Percentiles rank a stretch among this genome's conserved stretches.
phyloP scores from a whole-genome alignment of 176 grass and related monocot genomes.

The Juncus effusus region DNA sequence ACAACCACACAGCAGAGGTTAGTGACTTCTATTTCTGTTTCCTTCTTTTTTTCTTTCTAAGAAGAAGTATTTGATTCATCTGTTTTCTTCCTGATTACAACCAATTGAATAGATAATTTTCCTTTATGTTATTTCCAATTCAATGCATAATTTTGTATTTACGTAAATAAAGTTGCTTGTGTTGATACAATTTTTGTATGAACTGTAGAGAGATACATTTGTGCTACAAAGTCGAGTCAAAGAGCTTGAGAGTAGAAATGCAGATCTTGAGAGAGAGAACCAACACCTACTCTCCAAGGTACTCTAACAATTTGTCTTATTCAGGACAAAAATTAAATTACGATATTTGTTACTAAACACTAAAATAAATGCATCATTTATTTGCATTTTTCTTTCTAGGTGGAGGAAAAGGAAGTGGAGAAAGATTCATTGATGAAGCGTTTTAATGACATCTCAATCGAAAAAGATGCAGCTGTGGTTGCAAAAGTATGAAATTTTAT shows the following conservation, averaged over 20 bases:
- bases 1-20: constrained; percentile 23
- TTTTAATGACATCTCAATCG: constrained; percentile 68
- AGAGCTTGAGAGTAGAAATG: constrained; percentile 67
- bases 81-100: too few species aligned
- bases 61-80: neutral
- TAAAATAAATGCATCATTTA: neutral
- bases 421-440: constrained; percentile 63
- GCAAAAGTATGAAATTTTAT: constrained; percentile 51
- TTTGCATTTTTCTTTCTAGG: constrained; percentile 28
- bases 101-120: too few species aligned
- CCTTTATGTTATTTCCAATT: too few species aligned
- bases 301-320: constrained; percentile 3
- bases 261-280: constrained; percentile 56
- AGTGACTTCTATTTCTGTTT: neutral
- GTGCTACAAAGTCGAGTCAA: constrained; percentile 42
- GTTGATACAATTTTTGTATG: constrained; percentile 12
- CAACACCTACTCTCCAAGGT: constrained; percentile 64
- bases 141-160: too few species aligned
- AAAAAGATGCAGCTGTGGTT: constrained; percentile 86
- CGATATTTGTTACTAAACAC: too few species aligned
- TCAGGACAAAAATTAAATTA: neutral
- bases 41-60: neutral
- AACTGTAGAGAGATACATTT: constrained; percentile 42
- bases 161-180: too few species aligned
- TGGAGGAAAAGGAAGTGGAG: constrained; percentile 69